Evolutionary conservation across 1,284 basidiomycete genomes (phyloP), one percentile per base, ranked within the genome.

Genomic region (Flammula alnicola): DNA sequence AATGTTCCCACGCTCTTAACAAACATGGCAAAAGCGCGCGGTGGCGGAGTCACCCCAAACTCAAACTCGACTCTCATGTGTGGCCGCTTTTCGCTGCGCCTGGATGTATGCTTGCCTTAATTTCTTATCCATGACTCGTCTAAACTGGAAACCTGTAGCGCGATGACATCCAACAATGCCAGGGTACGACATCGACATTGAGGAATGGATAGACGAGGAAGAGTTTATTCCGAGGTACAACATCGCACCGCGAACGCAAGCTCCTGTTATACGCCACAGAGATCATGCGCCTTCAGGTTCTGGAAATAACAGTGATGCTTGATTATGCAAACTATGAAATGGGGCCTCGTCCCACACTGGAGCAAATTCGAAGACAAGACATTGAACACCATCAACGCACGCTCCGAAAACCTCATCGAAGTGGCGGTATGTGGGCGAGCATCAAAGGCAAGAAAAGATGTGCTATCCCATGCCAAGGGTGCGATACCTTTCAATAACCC

Each of bases 341-440:
- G 95, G 95, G 95, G 95, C 1, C 76, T 98, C 2, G 80, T 94
- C 1, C 92, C 92, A 0, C 86, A 91, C 62, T 95, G 88, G 81
- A 85, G 81, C 61, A 93, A 93, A 63, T 79, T 86, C 32, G 81
- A 86, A 46, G 80, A 87, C 53, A 81, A 79, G 44, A 73, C 74
- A 0, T 68, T 93, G 49, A 91, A 82, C 59, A 95, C 95, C 0
- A 96, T 92, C 56, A 98, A 98, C 60, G 93, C 95, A 0, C 83
- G 93, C 17, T 80, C 85, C 7, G 95, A 98, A 67, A 88, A 85
- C 27, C 76, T 98, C 11, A 68, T 91, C 29, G 85, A 84, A 46
- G 84, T 5, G 70, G 76, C 3, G 88, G 90, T 0, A 88, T 94
- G 80, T 95, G 92, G 93, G 83, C 75, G 27, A 83, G 81, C 52